Base-by-base conservation (phyloP, 164 flowering plant species). In the Annona squamosa region DNA sequence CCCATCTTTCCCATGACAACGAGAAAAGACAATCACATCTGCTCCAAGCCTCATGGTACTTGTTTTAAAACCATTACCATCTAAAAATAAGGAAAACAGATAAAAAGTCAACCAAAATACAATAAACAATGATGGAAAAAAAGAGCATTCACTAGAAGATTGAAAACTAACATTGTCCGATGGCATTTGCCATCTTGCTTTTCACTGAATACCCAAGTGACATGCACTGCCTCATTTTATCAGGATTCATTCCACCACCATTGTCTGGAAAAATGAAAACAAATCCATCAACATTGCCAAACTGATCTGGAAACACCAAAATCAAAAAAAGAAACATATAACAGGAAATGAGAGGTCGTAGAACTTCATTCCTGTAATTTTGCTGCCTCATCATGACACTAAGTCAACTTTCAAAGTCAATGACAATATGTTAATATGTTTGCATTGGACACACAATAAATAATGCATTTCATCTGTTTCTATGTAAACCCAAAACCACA, bases 31-130 rank as follows among this genome's bases (percentile, higher is more conserved):
- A 80, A 96, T 89, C 26, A 96, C 99, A 86, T 96, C 98, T 68
- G 98, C 97, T 74, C 99, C 99, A 77, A 96, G 97, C 73, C 98
- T 88, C 98, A 93, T 96, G 48, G 98, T 90, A 77, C 99, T 96
- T 1, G 98, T 96, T 81, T 93, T 93, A 77, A 96, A 96, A 26
- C 99, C 99, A 86, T 96, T 96, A 75, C 99, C 98, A 86, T 93
- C 99, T 95, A 80, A 43, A 59, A 70, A 63, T 4, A 44, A 44
- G 4, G 45, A 19, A 19, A 46, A 72, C 9, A 59, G 63, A 9
- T 7, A 4, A 59, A 59, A 26, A 26, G 37, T 26, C 37, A 26
- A 26, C 37, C 37, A 26, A 26, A 26, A 26, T 26, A 1, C 37
- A 26, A 0, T 26, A 26, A 26, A 26, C 37, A 26, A 26, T 26